Percentiles rank a stretch among this genome's conserved stretches.
phyloP scores from a whole-genome alignment of 2,329 filamentous ascomycete species.

The Aspergillus eucalypticola region DNA sequence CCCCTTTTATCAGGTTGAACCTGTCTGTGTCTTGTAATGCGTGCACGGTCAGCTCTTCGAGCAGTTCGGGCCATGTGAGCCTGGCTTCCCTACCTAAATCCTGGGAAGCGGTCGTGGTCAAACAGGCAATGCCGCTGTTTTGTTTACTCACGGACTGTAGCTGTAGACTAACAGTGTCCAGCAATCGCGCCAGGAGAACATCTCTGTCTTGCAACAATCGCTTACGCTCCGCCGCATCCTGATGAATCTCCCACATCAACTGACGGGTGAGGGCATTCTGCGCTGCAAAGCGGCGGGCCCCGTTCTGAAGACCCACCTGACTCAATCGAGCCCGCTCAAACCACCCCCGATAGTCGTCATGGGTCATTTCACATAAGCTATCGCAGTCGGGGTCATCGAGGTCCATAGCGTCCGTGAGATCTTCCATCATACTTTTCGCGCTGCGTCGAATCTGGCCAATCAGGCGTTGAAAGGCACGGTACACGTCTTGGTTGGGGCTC shows the following conservation, averaged over 20 bases:
- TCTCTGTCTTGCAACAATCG: conserved; percentile 29
- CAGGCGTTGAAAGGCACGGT: conserved; percentile 36
- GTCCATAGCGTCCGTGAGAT: conserved; percentile 24
- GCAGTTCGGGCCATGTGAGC: conserved; percentile 10
- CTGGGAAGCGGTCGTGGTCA: conserved; percentile 33
- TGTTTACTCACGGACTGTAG: conserved; percentile 28
- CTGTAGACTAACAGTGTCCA: conserved; percentile 27
- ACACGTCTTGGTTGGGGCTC: conserved; percentile 38
- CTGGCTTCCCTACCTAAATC: conserved; percentile 31
- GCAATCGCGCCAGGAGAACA: conserved; percentile 28
- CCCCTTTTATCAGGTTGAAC: conserved; percentile 27
- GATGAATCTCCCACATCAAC: conserved; percentile 41
- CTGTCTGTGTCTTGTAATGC: conserved; percentile 26
- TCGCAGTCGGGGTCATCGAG: conserved; percentile 27
- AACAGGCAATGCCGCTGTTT: conserved; percentile 33
- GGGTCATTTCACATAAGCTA: conserved; percentile 3
- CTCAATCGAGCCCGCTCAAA: conserved; percentile 36
- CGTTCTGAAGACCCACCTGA: conserved; percentile 34
- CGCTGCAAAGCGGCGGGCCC: conserved; percentile 33
- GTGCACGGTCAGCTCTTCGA: conserved; percentile 17
- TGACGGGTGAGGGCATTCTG: conserved; percentile 39
- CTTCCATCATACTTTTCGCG: conserved; percentile 22
- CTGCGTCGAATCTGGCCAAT: conserved; percentile 33
- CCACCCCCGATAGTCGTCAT: conserved; percentile 25
- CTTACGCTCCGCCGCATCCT: conserved; percentile 32